Percentiles rank a stretch among this genome's conserved stretches.
phyloP scores from a whole-genome alignment of 139 green algal species.

The Marvania coccoides region DNA sequence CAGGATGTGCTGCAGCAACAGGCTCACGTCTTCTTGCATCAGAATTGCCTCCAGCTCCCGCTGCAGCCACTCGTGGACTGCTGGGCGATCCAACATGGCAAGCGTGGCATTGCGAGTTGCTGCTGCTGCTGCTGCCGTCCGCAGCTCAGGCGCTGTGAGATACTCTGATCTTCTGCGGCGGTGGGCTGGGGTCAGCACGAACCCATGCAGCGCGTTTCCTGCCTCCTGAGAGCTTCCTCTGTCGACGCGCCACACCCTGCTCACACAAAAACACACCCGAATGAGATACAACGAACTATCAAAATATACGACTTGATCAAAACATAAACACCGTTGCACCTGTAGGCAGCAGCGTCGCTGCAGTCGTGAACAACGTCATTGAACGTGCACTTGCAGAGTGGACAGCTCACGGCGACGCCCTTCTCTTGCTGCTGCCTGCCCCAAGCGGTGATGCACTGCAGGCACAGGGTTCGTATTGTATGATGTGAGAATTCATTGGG shows the following conservation, averaged over 20 bases:
- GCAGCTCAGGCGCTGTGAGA: not conserved
- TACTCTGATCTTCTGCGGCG: constrained; percentile 16
- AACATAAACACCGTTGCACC: not conserved
- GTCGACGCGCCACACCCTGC: not conserved
- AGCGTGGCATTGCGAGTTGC: not conserved
- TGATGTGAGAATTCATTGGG: not conserved
- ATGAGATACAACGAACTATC: not conserved
- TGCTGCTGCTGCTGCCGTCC: not conserved
- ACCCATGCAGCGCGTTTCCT: not conserved
- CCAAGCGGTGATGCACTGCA: constrained; percentile 20
- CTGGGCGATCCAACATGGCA: not conserved
- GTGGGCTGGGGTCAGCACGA: constrained; percentile 8
- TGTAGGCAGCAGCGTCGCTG: constrained; percentile 4
- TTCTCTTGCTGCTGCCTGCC: not conserved
- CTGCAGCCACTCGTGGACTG: constrained; percentile 1
- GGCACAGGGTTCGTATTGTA: not conserved
- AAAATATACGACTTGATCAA: constrained; percentile 1
- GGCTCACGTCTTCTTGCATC: constrained; percentile 13
- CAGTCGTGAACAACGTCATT: constrained; percentile 15
- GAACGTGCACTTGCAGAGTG: constrained; percentile 18
- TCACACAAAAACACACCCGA: not conserved
- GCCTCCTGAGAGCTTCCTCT: not conserved
- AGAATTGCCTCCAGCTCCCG: constrained; percentile 29
- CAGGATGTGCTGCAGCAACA: constrained; percentile 15
- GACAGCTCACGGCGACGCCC: not conserved